Percentiles rank a stretch among this genome's conserved stretches.
These are phyloP conservation scores for Schizopora paradoxa DNA, from an alignment of 1,284 basidiomycete species.

Conservation along the genomic window DNA sequence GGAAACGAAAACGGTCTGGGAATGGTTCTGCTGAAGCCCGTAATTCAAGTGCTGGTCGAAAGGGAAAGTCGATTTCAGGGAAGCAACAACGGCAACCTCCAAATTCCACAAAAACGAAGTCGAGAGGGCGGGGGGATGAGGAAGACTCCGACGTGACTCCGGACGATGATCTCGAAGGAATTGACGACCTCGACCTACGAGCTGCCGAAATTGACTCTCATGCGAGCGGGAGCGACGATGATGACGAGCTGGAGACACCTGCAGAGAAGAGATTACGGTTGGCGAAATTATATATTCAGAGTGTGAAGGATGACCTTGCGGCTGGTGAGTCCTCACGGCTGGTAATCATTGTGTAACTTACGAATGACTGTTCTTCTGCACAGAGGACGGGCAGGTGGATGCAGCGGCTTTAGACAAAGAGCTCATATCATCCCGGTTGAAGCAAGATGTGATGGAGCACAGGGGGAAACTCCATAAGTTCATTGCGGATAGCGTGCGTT, in stretches of 20 bases:
- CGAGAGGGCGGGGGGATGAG: conserved; percentile 49
- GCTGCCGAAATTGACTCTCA: conserved; percentile 51
- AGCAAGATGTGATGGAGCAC: conserved; percentile 84
- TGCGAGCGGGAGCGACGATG: conserved; percentile 66
- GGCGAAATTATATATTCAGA: conserved; percentile 87
- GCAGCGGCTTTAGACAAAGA: conserved; percentile 92
- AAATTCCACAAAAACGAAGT: conserved; percentile 26
- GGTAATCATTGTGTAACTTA: background rate
- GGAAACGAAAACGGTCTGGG: conserved; percentile 13
- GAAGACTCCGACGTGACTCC: conserved; percentile 61
- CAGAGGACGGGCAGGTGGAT: conserved; percentile 83
- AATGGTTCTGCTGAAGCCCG: conserved; percentile 1
- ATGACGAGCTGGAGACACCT: conserved; percentile 86
- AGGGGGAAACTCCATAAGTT: conserved; percentile 82
- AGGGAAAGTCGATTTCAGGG: conserved; percentile 12
- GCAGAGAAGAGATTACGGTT: conserved; percentile 90
- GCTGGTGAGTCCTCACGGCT: conserved; percentile 18
- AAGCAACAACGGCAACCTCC: background rate
- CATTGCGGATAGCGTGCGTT: conserved; percentile 63
- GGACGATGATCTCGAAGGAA: conserved; percentile 51
- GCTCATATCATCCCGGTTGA: conserved; percentile 83
- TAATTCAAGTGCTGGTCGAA: conserved; percentile 8
- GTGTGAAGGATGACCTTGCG: conserved; percentile 76
- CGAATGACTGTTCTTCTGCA: too few species aligned
- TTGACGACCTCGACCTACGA: conserved; percentile 78